Evolutionary conservation across 2,329 filamentous ascomycete species (phyloP).

Genomic region (Pseudogymnoascus sp.): DNA sequence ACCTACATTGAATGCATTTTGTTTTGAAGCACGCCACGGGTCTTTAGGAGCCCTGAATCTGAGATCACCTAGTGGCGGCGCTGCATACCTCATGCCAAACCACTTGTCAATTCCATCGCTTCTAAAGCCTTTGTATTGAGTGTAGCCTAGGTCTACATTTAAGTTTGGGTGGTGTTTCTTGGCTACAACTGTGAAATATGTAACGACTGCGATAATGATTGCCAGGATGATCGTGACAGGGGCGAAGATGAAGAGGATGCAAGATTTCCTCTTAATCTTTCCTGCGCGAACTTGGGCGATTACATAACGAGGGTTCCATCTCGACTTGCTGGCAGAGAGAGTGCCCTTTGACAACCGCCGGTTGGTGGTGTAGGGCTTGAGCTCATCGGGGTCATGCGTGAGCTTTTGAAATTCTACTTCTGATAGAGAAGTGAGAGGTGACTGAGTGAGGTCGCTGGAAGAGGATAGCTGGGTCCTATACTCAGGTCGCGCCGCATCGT

Average conservation of each 20-base stretch:
- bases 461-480: background rate
- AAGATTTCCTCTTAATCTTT: background rate
- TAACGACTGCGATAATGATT: background rate
- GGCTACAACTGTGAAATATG: background rate
- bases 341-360: background rate
- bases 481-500: background rate
- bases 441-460: background rate
- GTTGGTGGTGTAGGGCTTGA: background rate
- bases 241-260: background rate
- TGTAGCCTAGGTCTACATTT: background rate
- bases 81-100: slow-evolving; percentile 67
- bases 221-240: background rate
- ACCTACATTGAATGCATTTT: background rate
- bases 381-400: background rate
- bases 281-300: background rate
- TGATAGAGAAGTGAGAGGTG: background rate
- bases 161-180: background rate
- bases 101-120: slow-evolving; percentile 55
- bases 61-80: slow-evolving; percentile 54
- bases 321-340: background rate
- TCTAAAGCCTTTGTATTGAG: background rate
- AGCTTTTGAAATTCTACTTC: background rate
- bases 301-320: background rate
- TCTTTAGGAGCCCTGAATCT: slow-evolving; percentile 61
- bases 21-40: slow-evolving; percentile 32